Evolutionary conservation across 1,284 basidiomycete genomes (phyloP).

Genomic region (Ustilago vetiveriae): DNA sequence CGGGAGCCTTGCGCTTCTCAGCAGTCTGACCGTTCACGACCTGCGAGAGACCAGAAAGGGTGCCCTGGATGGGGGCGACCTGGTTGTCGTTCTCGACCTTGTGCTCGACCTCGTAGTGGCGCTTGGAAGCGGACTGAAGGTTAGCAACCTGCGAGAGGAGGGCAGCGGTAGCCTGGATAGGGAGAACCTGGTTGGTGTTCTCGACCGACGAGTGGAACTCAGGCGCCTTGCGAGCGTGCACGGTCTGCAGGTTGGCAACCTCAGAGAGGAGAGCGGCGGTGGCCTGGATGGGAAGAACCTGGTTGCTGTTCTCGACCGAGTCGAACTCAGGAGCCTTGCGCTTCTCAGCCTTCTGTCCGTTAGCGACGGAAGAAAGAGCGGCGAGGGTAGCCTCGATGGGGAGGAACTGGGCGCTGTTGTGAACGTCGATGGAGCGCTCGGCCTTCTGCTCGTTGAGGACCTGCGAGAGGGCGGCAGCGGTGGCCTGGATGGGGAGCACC

Average conservation of each 20-base stretch:
- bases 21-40: constrained; percentile 26
- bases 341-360: constrained; percentile 6
- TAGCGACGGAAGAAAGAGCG: constrained; percentile 7
- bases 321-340: neutral
- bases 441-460: constrained; percentile 39
- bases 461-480: constrained; percentile 31
- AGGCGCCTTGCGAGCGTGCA: constrained; percentile 9
- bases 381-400: constrained; percentile 29
- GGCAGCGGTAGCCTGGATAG: constrained; percentile 36
- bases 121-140: constrained; percentile 13
- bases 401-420: constrained; percentile 26
- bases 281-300: constrained; percentile 22
- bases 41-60: constrained; percentile 18
- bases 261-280: constrained; percentile 19
- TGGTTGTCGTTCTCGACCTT: constrained; percentile 25
- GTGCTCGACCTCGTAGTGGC: neutral
- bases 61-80: constrained; percentile 29
- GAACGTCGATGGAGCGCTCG: constrained; percentile 23
- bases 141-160: constrained; percentile 30
- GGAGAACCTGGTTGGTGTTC: constrained; percentile 34
- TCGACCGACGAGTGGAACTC: constrained; percentile 19
- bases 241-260: constrained; percentile 23
- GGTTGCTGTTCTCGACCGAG: constrained; percentile 13
- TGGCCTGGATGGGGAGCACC: constrained; percentile 34
- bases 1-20: constrained; percentile 5